These are phyloP conservation scores for Ascochyta viciae-villosae DNA, from an alignment of 2,329 filamentous ascomycete genomes.

Conservation along the genomic window DNA sequence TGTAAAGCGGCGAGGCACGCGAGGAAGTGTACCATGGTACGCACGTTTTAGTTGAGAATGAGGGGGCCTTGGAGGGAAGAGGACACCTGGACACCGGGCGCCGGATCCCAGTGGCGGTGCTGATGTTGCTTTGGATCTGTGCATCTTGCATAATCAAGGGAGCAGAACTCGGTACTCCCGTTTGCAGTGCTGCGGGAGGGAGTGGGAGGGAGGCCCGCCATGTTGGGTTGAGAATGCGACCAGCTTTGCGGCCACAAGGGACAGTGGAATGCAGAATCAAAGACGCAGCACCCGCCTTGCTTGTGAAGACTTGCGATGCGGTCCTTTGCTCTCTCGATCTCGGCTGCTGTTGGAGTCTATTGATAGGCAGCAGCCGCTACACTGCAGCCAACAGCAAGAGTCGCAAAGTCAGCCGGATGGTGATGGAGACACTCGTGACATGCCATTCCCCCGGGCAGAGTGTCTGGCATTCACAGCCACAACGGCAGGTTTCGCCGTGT, in stretches of 20 bases:
- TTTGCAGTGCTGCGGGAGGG: conserved; percentile 12
- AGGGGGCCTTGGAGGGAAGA: not conserved
- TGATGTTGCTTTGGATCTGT: not conserved
- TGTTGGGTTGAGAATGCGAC: conserved; percentile 11
- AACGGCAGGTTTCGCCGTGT: not conserved
- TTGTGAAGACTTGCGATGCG: not conserved
- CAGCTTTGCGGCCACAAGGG: conserved; percentile 6
- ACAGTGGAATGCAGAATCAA: conserved; percentile 10
- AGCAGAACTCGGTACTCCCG: conserved; percentile 3
- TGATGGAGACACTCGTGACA: conserved; percentile 1
- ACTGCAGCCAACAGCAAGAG: not conserved
- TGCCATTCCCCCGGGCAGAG: conserved; percentile 3
- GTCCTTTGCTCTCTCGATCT: not conserved
- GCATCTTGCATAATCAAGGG: conserved; percentile 1
- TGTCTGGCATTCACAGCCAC: not conserved
- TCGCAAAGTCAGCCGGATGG: conserved; percentile 3
- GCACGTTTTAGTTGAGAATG: conserved; percentile 11
- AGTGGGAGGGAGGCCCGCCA: conserved; percentile 10
- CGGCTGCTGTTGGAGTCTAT: conserved; percentile 1
- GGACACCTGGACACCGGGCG: conserved; percentile 1
- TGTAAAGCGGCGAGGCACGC: conserved; percentile 17
- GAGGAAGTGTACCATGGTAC: conserved; percentile 15
- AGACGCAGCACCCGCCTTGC: not conserved
- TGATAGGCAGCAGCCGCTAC: not conserved
- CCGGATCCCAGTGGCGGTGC: conserved; percentile 2